These are phyloP conservation scores for Aspergillus mulundensis DNA, from an alignment of 495 filamentous ascomycete genomes.

Conservation along the genomic window DNA sequence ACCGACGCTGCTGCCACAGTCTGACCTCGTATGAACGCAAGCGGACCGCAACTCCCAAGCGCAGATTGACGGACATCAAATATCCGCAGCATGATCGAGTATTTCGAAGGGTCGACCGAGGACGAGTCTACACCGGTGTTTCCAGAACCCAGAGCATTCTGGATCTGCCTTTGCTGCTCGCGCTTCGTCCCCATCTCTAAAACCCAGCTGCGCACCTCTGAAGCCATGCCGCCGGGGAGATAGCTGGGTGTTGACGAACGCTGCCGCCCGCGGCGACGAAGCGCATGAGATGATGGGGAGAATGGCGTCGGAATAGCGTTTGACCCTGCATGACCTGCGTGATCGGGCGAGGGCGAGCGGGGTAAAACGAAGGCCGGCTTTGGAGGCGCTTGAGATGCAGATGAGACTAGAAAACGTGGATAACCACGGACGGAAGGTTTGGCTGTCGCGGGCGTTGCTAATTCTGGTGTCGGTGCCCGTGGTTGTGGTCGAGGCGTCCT, in stretches of 20 bases:
- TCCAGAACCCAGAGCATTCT: background rate
- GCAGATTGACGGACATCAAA: conserved; percentile 16
- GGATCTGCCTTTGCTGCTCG: conserved; percentile 14
- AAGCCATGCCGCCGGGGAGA: conserved; percentile 40
- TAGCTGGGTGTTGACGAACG: conserved; percentile 24
- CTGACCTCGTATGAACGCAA: conserved; percentile 28
- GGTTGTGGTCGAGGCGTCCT: conserved; percentile 4
- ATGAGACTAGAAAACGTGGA: conserved; percentile 28
- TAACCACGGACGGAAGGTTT: conserved; percentile 25
- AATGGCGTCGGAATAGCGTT: conserved; percentile 32
- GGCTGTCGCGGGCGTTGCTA: conserved; percentile 19
- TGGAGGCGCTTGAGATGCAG: conserved; percentile 20
- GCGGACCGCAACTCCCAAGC: conserved; percentile 25
- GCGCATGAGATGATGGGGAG: conserved; percentile 36
- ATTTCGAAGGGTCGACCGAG: conserved; percentile 11
- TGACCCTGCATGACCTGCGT: conserved; percentile 14
- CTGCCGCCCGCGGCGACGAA: conserved; percentile 29
- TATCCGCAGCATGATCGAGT: conserved; percentile 24
- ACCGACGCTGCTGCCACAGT: background rate
- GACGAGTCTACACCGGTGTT: background rate
- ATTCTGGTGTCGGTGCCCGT: background rate
- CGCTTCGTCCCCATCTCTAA: conserved; percentile 38
- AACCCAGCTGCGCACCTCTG: conserved; percentile 42
- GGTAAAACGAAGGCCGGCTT: conserved; percentile 40
- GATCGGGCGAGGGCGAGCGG: conserved; percentile 34